Evolutionary conservation across 345 rosid species (phyloP), one percentile per base, ranked within the genome.

Genomic region (Draba incana): DNA sequence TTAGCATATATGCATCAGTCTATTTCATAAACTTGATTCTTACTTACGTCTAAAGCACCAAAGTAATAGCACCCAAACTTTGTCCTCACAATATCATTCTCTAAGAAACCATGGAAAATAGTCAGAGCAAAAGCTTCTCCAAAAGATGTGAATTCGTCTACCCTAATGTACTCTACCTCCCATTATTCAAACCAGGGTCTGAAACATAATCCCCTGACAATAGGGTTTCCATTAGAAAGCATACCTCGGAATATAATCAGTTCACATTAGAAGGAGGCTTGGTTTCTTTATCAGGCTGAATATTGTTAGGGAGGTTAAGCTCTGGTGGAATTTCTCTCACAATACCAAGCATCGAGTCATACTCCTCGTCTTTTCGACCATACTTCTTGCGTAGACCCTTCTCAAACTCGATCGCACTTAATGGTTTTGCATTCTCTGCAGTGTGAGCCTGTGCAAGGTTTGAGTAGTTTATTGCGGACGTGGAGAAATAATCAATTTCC

Each of bases 381-480:
- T 82, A 81, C 84, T 84, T 93, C 81, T 84, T 88, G 65, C 96
- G 87, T n/a, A 93, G 88, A 63, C 77, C 85, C 82, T 88, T 93
- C 85, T 93, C 97, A 25, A 93, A 88, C 81, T 90, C 97, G 8
- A 88, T 87, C 78, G 81, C 92, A 57, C 84, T 84, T 15, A 90
- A 83, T 60, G 92, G 80, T 71, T 90, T 93, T 4, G 89, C 88
- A 65, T 90, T 90, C 85, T 90, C 98, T 57, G 89, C 85, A 14
- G 92, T 88, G 78, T 93, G 98, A 63, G 81, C 95, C 70, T 86
- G 89, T 0, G 95, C 97, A 33, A 93, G 90, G 86, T 91, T 86
- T 77, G 84, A 64, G 78, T 93, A 93, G 77, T 86, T 91, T 75
- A 78, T 64, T 49, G 96, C 95, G 46, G 97, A 87, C 69, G 84